These are phyloP conservation scores for Amanita subjunquillea DNA, from an alignment of 768 basidiomycete genomes.

Conservation along the genomic window DNA sequence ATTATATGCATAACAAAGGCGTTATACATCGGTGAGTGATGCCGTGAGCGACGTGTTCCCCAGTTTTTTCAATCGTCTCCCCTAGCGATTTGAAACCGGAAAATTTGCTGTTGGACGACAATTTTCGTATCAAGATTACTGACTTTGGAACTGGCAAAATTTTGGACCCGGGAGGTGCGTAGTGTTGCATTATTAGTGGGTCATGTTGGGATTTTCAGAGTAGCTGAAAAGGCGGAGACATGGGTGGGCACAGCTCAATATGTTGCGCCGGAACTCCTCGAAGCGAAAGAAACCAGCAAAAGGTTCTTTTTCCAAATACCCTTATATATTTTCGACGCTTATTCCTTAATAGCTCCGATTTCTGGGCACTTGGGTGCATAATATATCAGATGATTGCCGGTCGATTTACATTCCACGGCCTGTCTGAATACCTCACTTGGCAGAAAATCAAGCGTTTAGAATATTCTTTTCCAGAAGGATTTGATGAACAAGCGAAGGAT, in stretches of 20 bases:
- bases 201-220: slow-evolving; percentile 17
- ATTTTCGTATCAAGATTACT: slow-evolving; percentile 86
- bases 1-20: slow-evolving; percentile 84
- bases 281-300: slow-evolving; percentile 61
- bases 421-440: slow-evolving; percentile 91
- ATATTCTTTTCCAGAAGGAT: slow-evolving; percentile 79
- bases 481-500: slow-evolving; percentile 74
- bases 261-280: slow-evolving; percentile 78
- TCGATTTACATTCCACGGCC: slow-evolving; percentile 82
- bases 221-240: slow-evolving; percentile 44
- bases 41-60: slow-evolving; percentile 1
- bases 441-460: slow-evolving; percentile 87
- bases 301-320: slow-evolving; percentile 35
- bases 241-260: slow-evolving; percentile 92
- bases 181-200: slow-evolving; percentile 21
- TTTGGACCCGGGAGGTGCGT: slow-evolving; percentile 24
- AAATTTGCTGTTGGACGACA: slow-evolving; percentile 82
- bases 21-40: slow-evolving; percentile 69
- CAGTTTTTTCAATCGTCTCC: not conserved
- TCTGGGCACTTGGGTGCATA: slow-evolving; percentile 94
- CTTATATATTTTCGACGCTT: slow-evolving; percentile 1
- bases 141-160: slow-evolving; percentile 94
- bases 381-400: slow-evolving; percentile 91
- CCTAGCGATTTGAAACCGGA: slow-evolving; percentile 71
- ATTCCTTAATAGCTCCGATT: slow-evolving; percentile 57